Percentiles rank a stretch among this genome's conserved stretches.
Conservation (phyloP, 83 land plant species). For the Larix sibirica region DNA sequence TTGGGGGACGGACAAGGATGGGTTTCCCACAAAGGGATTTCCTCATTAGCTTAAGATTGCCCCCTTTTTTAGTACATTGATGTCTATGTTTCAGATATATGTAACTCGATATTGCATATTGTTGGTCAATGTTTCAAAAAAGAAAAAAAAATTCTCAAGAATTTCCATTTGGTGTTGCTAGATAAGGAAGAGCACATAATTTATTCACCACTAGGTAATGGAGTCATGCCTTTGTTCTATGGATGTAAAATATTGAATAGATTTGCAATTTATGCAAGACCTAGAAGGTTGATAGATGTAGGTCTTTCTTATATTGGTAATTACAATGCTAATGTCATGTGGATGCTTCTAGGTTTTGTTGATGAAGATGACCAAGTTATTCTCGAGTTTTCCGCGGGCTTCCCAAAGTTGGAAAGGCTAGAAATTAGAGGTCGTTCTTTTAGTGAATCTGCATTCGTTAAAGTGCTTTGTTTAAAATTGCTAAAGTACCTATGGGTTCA, state of each 20-base stretch:
- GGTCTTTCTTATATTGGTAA: slow-evolving; percentile 26
- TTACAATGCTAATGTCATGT: slow-evolving; percentile 23
- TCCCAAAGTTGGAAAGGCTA: slow-evolving; percentile 30
- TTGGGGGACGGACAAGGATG: slow-evolving; percentile 23
- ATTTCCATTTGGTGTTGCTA: slow-evolving; percentile 33
- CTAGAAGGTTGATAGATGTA: slow-evolving; percentile 25
- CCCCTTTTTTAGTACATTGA: slow-evolving; percentile 25
- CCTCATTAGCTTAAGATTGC: slow-evolving; percentile 30
- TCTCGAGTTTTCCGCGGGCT: slow-evolving; percentile 22
- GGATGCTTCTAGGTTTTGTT: slow-evolving; percentile 31
- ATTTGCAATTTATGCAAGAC: slow-evolving; percentile 26
- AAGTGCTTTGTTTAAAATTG: not conserved
- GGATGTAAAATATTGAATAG: slow-evolving; percentile 21
- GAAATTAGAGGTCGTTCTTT: slow-evolving; percentile 42
- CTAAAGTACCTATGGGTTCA: slow-evolving; percentile 36
- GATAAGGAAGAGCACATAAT: slow-evolving; percentile 5
- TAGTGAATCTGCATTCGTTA: slow-evolving; percentile 15
- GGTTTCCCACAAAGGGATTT: slow-evolving; percentile 33
- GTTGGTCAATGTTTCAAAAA: slow-evolving; percentile 20
- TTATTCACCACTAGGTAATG: slow-evolving; percentile 31
- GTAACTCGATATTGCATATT: slow-evolving; percentile 22
- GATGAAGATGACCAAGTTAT: slow-evolving; percentile 34
- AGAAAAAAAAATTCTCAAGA: slow-evolving; percentile 1
- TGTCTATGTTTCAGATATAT: slow-evolving; percentile 35
- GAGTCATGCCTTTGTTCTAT: slow-evolving; percentile 23